Evolutionary conservation across 1,139 yeast species (phyloP).

Genomic region (Suhomyces maxii): DNA sequence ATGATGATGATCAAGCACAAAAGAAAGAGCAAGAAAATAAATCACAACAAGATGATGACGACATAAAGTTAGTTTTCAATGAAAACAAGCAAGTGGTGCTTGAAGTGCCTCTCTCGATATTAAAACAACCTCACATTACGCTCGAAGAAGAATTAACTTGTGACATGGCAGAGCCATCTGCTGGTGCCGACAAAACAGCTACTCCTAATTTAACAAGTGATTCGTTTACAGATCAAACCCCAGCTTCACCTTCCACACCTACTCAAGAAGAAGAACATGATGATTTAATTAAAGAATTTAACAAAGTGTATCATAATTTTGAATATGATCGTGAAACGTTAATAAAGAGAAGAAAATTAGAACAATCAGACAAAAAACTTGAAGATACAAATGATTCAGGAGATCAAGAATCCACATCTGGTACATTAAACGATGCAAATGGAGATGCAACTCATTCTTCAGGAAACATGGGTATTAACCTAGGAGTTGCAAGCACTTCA

Average conservation of each 20-base stretch:
- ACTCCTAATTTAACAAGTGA: slow-evolving; percentile 4
- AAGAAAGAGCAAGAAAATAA: slow-evolving; percentile 18
- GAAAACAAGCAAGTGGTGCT: slow-evolving; percentile 32
- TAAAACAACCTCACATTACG: slow-evolving; percentile 14
- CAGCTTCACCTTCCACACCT: slow-evolving; percentile 3
- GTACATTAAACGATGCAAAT: slow-evolving; percentile 1
- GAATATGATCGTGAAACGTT: slow-evolving; percentile 82
- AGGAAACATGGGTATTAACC: slow-evolving; percentile 34
- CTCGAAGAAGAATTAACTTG: slow-evolving; percentile 7
- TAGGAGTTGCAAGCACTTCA: slow-evolving; percentile 84
- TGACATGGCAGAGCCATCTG: slow-evolving; percentile 11
- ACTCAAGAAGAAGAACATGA: slow-evolving; percentile 37
- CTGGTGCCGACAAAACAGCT: slow-evolving; percentile 2
- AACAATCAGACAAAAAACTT: slow-evolving; percentile 73
- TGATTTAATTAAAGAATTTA: slow-evolving; percentile 40
- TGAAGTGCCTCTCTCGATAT: slow-evolving; percentile 30
- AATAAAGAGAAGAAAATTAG: slow-evolving; percentile 72
- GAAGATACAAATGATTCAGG: slow-evolving; percentile 34
- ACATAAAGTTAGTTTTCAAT: slow-evolving; percentile 16
- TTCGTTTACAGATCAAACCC: slow-evolving; percentile 6
- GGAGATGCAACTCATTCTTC: slow-evolving; percentile 10
- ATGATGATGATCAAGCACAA: slow-evolving; percentile 29
- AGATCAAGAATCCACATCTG: slow-evolving; percentile 4
- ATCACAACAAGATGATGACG: not conserved
- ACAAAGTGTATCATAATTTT: slow-evolving; percentile 75